A percentile compares a stretch with the other conserved stretches of the same genome.
Conservation (phyloP, 352 stramenopile genomes). For the Phytophthora litchii region DNA sequence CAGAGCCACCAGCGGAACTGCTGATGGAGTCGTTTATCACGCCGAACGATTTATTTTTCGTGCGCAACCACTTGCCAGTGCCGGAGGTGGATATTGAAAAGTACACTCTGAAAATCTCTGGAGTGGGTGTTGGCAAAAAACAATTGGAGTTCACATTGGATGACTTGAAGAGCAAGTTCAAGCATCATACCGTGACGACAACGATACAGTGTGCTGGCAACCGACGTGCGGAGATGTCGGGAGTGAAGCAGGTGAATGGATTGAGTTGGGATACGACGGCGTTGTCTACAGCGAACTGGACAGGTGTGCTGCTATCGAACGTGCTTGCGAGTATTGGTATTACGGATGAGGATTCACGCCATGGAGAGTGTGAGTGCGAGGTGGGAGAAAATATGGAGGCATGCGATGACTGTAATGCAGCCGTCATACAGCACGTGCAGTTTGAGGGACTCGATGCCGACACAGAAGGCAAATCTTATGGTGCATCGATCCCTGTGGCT, state of each 20-base stretch:
- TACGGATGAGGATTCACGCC: constrained; percentile 67
- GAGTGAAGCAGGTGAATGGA: constrained; percentile 89
- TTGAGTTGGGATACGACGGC: constrained; percentile 87
- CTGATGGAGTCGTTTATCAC: constrained; percentile 96
- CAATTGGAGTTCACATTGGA: constrained; percentile 58
- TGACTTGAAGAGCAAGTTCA: constrained; percentile 95
- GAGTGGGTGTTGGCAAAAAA: constrained; percentile 58
- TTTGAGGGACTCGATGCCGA: constrained; percentile 82
- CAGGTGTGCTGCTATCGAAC: constrained; percentile 92
- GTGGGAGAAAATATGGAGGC: constrained; percentile 59
- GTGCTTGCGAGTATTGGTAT: constrained; percentile 91
- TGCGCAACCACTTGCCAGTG: constrained; percentile 97
- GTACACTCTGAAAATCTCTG: constrained; percentile 73
- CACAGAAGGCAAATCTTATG: constrained; percentile 87
- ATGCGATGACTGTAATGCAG: constrained; percentile 62
- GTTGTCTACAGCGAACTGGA: constrained; percentile 96
- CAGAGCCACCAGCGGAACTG: constrained; percentile 92
- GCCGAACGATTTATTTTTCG: constrained; percentile 97
- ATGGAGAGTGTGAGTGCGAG: constrained; percentile 55
- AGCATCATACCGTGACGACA: constrained; percentile 90
- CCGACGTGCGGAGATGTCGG: constrained; percentile 93
- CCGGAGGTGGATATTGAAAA: constrained; percentile 79
- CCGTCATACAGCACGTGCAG: constrained; percentile 84
- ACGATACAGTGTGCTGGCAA: constrained; percentile 99
- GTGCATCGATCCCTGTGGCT: constrained; percentile 91